Evolutionary conservation across 2,329 filamentous ascomycete genomes (phyloP), one percentile per base, ranked within the genome.

Genomic region (Nectriaceae sp.): DNA sequence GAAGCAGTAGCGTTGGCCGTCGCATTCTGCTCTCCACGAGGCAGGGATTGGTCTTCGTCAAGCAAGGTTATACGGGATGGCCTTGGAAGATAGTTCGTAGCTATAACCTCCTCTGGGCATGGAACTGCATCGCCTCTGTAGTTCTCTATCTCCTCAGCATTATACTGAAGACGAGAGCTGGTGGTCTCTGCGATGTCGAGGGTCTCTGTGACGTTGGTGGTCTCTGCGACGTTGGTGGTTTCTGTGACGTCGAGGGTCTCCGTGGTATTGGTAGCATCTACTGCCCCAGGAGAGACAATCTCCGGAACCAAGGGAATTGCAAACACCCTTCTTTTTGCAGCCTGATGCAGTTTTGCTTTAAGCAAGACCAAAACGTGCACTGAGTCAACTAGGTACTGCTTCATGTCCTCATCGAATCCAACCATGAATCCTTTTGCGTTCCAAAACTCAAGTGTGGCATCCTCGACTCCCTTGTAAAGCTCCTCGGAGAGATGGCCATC

Each of bases 401-500:
- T 62, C 20, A 66, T 47, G 5, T 57, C 52, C 11, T 63, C 56
- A 5, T 63, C 48, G 8, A 44, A 53, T 4, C 53, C 47, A 19
- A 33, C 38, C n/a, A 68, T 50, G 15, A 59, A 59, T 0, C 63
- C 63, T 11, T 60, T 50, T 3, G 48, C 26, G 5, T 59, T 44
- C 64, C 63, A 67, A 18, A 55, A 48, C 1, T 61, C 54, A 11
- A 66, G 50, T 3, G 62, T 54, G 0, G 53, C 55, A 5, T 66
- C 60, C 18, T 64, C 55, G 8, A 69, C 57, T 2, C 56, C 61
- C 4, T 56, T 42, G 19, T 55, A 31, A 1, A 38, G 40, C 13
- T 54, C 44, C 4, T 54, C 50, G 3, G 46, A 43, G 4, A 56
- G 11, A 3, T 3, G 5, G 3, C 15, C 5, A 3, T 11, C n/a